Evolutionary conservation across 805 yeast genomes (phyloP).

Genomic region (Saccharomycopsis capsularis): DNA sequence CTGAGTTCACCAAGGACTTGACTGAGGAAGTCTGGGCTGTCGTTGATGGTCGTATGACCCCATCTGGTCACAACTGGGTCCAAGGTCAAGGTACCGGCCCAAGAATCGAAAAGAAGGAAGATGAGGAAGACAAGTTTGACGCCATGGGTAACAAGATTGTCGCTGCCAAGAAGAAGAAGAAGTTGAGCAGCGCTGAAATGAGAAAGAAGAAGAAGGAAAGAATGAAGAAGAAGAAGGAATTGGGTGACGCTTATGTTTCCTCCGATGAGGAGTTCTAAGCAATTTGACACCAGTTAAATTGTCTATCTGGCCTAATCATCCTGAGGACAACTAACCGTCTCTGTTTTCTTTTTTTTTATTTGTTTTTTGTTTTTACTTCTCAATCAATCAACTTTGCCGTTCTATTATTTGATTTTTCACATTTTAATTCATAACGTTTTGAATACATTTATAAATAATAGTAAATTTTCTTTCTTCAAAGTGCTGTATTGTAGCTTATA

Average conservation of each 20-base stretch:
- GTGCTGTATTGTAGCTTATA: no score
- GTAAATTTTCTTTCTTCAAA: no score
- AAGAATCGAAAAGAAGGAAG: constrained; percentile 94
- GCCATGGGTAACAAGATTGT: constrained; percentile 99
- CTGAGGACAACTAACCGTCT: no score
- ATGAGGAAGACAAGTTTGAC: constrained; percentile 97
- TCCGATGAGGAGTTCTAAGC: constrained; percentile 82
- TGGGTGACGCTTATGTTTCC: constrained; percentile 98
- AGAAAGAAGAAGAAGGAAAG: constrained; percentile 99
- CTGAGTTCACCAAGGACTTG: constrained; percentile 98
- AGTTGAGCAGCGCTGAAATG: constrained; percentile 97
- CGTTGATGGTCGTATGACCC: constrained; percentile 95
- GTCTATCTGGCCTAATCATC: no score
- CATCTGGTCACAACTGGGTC: constrained; percentile 99
- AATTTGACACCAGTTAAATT: no score
- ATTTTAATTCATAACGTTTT: no score
- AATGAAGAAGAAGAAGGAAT: constrained; percentile 99
- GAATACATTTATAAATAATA: no score
- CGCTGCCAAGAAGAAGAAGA: constrained; percentile 90
- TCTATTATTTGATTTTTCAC: no score
- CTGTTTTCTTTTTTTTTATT: not conserved
- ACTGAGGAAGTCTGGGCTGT: constrained; percentile 99
- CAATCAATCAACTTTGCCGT: no score
- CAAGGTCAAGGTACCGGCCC: constrained; percentile 99
- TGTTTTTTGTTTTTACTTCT: no score